Evolutionary conservation across 2,329 filamentous ascomycete species (phyloP).

Genomic region (Paecilomyces sp.): DNA sequence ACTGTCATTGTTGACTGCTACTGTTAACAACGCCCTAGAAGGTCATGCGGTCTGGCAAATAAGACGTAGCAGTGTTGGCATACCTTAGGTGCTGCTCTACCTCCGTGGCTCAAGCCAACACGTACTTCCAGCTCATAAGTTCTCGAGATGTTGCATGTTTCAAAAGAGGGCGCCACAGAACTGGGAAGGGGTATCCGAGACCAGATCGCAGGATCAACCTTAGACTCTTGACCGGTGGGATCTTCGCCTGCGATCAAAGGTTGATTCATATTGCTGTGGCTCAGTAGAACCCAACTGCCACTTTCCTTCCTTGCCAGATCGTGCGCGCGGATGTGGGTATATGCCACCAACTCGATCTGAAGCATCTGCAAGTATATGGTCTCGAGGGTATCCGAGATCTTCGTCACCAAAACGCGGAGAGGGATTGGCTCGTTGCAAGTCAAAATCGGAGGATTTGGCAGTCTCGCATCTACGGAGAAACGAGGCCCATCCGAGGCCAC

Average conservation of each 20-base stretch:
- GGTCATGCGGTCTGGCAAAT: neutral
- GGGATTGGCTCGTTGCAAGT: slow-evolving; percentile 85
- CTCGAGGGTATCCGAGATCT: slow-evolving; percentile 61
- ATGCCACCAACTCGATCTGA: slow-evolving; percentile 73
- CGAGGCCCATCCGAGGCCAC: slow-evolving; percentile 39
- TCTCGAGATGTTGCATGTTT: slow-evolving; percentile 78
- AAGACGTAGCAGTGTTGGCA: slow-evolving; percentile 12
- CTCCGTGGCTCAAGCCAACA: slow-evolving; percentile 69
- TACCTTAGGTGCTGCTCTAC: slow-evolving; percentile 46
- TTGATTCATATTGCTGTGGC: slow-evolving; percentile 63
- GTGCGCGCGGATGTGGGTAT: slow-evolving; percentile 72
- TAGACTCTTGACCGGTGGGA: slow-evolving; percentile 58
- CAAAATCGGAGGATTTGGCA: slow-evolving; percentile 80
- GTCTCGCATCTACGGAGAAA: slow-evolving; percentile 71
- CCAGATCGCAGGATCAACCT: slow-evolving; percentile 69
- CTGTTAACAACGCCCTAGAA: slow-evolving; percentile 1
- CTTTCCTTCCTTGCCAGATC: slow-evolving; percentile 64
- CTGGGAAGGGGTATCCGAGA: slow-evolving; percentile 65
- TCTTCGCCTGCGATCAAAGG: slow-evolving; percentile 55
- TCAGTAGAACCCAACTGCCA: slow-evolving; percentile 68
- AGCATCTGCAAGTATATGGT: slow-evolving; percentile 69
- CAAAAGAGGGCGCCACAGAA: slow-evolving; percentile 78
- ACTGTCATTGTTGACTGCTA: slow-evolving; percentile 63
- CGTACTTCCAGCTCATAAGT: slow-evolving; percentile 78
- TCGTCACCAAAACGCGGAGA: slow-evolving; percentile 71